Percentiles rank a stretch among this genome's conserved stretches.
phyloP scores from a whole-genome alignment of 2,329 filamentous ascomycete species.

The Cadophora malorum region DNA sequence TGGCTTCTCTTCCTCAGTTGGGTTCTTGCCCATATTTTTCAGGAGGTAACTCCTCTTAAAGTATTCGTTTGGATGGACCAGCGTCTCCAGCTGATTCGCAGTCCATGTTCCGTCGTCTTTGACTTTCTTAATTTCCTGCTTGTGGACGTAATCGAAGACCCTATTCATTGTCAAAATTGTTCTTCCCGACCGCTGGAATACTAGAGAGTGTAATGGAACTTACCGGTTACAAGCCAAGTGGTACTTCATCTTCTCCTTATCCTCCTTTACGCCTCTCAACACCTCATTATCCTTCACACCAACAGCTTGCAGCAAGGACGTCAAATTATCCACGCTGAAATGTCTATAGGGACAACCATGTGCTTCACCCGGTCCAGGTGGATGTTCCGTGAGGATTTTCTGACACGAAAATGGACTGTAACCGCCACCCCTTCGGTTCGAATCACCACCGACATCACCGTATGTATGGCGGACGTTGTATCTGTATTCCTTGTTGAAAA shows the following conservation, averaged over 20 bases:
- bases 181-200: not conserved
- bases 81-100: constrained; percentile 84
- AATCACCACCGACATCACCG: constrained; percentile 92
- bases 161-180: constrained; percentile 46
- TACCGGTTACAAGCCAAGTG: constrained; percentile 95
- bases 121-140: constrained; percentile 75
- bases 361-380: constrained; percentile 83
- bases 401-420: constrained; percentile 95
- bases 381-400: constrained; percentile 89
- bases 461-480: constrained; percentile 97
- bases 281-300: constrained; percentile 82
- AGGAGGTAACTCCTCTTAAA: constrained; percentile 94
- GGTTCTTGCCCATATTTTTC: constrained; percentile 68
- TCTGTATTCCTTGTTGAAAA: constrained; percentile 96
- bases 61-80: constrained; percentile 97
- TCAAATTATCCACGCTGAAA: constrained; percentile 87
- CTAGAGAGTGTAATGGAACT: constrained; percentile 34
- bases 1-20: constrained; percentile 47
- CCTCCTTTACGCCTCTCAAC: constrained; percentile 82
- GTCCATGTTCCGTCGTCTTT: constrained; percentile 77
- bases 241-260: constrained; percentile 86
- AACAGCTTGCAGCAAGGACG: constrained; percentile 74
- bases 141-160: constrained; percentile 90
- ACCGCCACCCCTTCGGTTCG: constrained; percentile 83
- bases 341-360: constrained; percentile 98